Percentiles rank a stretch among this genome's conserved stretches.
phyloP scores from a whole-genome alignment of 768 basidiomycete genomes.

The Myochromella boudieri region DNA sequence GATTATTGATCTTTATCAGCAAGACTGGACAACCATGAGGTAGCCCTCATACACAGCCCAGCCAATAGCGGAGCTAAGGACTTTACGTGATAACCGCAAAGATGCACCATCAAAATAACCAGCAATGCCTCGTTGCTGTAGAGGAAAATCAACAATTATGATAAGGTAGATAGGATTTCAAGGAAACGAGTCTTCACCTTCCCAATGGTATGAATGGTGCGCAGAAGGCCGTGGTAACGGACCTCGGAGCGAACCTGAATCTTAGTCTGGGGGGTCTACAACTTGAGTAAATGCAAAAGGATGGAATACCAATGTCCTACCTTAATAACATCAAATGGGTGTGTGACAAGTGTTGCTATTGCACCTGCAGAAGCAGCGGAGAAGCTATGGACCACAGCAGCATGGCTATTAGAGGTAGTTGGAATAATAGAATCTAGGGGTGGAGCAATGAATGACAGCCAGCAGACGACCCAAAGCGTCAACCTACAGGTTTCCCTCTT shows the following conservation, averaged over 20 bases:
- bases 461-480: not conserved
- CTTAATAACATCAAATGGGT: slow-evolving; percentile 95
- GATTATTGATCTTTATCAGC: no score
- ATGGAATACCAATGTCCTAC: slow-evolving; percentile 33
- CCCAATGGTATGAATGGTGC: slow-evolving; percentile 68
- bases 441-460: slow-evolving; percentile 4
- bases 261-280: slow-evolving; percentile 83
- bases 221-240: slow-evolving; percentile 68
- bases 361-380: slow-evolving; percentile 82
- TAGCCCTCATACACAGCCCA: slow-evolving; percentile 91
- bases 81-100: slow-evolving; percentile 81
- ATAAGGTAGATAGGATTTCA: not conserved
- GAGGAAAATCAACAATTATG: not conserved
- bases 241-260: slow-evolving; percentile 86
- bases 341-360: slow-evolving; percentile 81
- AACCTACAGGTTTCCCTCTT: slow-evolving; percentile 70
- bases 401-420: slow-evolving; percentile 42
- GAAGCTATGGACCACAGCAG: slow-evolving; percentile 55
- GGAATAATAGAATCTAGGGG: slow-evolving; percentile 42
- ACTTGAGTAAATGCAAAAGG: not conserved
- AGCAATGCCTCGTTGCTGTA: slow-evolving; percentile 71
- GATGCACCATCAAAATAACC: slow-evolving; percentile 90
- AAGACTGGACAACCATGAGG: slow-evolving; percentile 61
- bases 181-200: slow-evolving; percentile 42
- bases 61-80: slow-evolving; percentile 84